These are phyloP conservation scores for Colletotrichum agaves DNA, from an alignment of 2,329 filamentous ascomycete genomes.

Conservation along the genomic window DNA sequence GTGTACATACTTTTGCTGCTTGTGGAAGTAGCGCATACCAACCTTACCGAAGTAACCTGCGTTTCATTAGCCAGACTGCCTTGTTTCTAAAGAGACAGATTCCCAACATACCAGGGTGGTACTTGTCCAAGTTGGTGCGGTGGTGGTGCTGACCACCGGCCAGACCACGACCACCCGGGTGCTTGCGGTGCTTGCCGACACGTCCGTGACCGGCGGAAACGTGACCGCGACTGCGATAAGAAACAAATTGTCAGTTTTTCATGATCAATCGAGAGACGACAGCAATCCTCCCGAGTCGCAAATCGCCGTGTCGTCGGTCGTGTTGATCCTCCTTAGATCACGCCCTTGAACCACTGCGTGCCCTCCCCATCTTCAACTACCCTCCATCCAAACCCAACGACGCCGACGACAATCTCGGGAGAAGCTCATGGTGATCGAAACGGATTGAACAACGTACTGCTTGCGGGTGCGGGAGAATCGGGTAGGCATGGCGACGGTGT, in stretches of 20 bases:
- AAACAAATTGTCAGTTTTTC: conserved; percentile 40
- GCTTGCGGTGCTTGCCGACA: conserved; percentile 99
- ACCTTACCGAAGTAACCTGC: conserved; percentile 99
- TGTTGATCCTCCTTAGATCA: neutral
- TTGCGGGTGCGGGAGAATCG: conserved; percentile 81
- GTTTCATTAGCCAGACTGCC: conserved; percentile 75
- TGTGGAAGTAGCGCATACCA: conserved; percentile 97
- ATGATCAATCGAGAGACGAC: conserved; percentile 11
- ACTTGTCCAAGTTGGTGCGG: conserved; percentile 85
- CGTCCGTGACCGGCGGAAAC: conserved; percentile 98
- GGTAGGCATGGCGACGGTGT: conserved; percentile 62
- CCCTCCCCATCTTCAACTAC: neutral
- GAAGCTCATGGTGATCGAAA: conserved; percentile 20
- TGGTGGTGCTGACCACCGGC: conserved; percentile 99
- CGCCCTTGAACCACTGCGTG: neutral
- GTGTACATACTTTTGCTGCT: conserved; percentile 72
- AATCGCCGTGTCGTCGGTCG: neutral
- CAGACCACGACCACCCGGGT: conserved; percentile 83
- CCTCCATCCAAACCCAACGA: conserved; percentile 11
- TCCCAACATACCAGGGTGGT: conserved; percentile 60
- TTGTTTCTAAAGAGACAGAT: too few species aligned
- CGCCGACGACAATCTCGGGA: conserved; percentile 38
- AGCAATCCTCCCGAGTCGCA: conserved; percentile 21
- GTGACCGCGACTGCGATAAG: conserved; percentile 81
- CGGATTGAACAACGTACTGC: conserved; percentile 67